These are phyloP conservation scores for Rhododendron molle DNA, from an alignment of 148 eudicot genomes.

Conservation along the genomic window DNA sequence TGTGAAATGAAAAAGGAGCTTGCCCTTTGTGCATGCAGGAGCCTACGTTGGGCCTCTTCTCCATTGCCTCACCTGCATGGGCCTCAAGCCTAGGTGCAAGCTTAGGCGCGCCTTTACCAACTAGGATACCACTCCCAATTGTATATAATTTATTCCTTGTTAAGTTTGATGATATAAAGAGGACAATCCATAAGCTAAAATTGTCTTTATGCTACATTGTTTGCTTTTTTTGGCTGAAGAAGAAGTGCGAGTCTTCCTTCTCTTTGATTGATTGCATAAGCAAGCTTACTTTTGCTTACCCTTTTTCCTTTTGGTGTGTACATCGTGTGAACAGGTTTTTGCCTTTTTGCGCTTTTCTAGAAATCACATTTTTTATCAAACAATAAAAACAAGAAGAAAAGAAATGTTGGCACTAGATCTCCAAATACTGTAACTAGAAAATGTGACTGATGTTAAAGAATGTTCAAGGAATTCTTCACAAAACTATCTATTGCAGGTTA, in stretches of 20 bases:
- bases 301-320: neutral
- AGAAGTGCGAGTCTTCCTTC: neutral
- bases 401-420: neutral
- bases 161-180: neutral
- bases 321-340: neutral
- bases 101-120: neutral
- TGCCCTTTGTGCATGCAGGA: neutral
- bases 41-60: neutral
- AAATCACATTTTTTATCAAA: neutral
- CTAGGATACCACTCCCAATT: neutral
- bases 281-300: neutral
- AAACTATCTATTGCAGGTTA: constrained; percentile 31
- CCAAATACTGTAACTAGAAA: neutral
- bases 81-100: neutral
- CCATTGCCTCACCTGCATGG: neutral
- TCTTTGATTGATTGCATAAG: neutral
- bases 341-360: neutral
- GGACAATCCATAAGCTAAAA: neutral
- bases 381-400: neutral
- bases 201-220: neutral
- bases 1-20: neutral
- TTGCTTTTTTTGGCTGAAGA: neutral
- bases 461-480: constrained; percentile 9
- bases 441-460: neutral
- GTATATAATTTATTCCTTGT: neutral